Evolutionary conservation across 2,329 filamentous ascomycete species (phyloP).

Genomic region (Penicillium aurantiogriseum): DNA sequence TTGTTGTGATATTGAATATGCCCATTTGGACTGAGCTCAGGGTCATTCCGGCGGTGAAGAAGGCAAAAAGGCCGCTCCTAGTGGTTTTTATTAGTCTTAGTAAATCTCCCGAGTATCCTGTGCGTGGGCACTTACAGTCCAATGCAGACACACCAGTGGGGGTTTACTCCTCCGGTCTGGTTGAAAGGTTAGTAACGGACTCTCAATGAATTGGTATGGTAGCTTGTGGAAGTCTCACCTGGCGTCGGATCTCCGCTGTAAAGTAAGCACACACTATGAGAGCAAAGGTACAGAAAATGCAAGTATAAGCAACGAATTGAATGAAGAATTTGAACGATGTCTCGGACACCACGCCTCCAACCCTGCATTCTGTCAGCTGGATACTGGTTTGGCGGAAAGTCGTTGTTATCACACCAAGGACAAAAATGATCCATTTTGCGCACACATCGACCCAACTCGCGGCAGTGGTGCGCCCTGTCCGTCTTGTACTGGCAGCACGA

Average conservation of each 20-base stretch:
- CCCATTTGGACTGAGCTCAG: conserved; percentile 68
- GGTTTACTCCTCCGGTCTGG: conserved; percentile 48
- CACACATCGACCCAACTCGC: conserved; percentile 77
- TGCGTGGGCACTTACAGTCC: conserved; percentile 51
- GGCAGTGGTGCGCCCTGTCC: conserved; percentile 83
- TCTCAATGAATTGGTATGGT: neutral
- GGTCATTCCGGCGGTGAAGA: conserved; percentile 81
- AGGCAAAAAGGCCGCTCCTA: conserved; percentile 65
- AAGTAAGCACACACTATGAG: conserved; percentile 65
- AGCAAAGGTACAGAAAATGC: conserved; percentile 64
- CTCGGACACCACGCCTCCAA: conserved; percentile 88
- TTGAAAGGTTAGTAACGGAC: conserved; percentile 14
- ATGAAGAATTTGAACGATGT: conserved; percentile 88
- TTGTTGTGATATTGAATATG: conserved; percentile 73
- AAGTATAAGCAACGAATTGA: conserved; percentile 76
- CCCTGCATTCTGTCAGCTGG: conserved; percentile 50
- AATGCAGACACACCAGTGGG: conserved; percentile 65
- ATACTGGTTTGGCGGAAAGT: neutral
- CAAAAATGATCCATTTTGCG: conserved; percentile 94
- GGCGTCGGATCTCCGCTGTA: conserved; percentile 54
- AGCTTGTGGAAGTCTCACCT: conserved; percentile 35
- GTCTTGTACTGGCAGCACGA: conserved; percentile 84
- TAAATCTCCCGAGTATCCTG: neutral
- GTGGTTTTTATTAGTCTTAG: conserved; percentile 18
- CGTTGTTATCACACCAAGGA: conserved; percentile 59